Evolutionary conservation across 805 yeast genomes (phyloP), one percentile per base, ranked within the genome.

Genomic region (Maudiozyma saulgeensis): DNA sequence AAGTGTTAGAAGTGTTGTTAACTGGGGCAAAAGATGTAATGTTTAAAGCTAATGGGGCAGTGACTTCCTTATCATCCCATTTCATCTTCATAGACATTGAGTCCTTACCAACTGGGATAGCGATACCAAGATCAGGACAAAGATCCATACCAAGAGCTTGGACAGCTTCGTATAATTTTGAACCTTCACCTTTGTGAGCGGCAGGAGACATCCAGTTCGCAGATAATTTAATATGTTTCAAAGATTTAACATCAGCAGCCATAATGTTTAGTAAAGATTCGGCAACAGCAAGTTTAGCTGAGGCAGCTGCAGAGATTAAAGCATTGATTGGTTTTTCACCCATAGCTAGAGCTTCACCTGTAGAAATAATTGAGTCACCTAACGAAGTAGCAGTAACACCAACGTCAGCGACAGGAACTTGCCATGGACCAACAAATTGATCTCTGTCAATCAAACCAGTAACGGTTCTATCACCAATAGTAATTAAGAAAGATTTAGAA

Each of bases 191-290:
- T 21, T 80, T 80, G 61, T 90, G 95, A 35, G 91, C 76, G 26
- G 99, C 96, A 45, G 98, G 90, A 11, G 96, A 82, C 99, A 93
- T 93, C 99, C 99, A 93, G 74, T 93, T 93, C 43, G 99, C 99
- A 47, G 96, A 87, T 51, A 93, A 71, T 63, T 90, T 87, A 49
- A 93, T 81, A 56, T 81, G 77, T 53, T 81, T 82, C 52, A 91
- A 73, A 7, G 81, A 72, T 51, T 83, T 79, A 51, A 93, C 76
- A 66, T 93, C 95, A 38, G 98, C 95, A 37, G 99, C 97, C 59
- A 81, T 78, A 43, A 91, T 64, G 66, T 93, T 93, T 67, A 89
- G 68, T 62, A 93, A 76, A 4, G 97, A 82, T 74, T 93, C 99
- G 31, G 98, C 98, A 53, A 93, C 95, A 58, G 90, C 81, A 83